phyloP scores from a whole-genome alignment of 2,329 filamentous ascomycete genomes.

The Pezicula radicicola region DNA sequence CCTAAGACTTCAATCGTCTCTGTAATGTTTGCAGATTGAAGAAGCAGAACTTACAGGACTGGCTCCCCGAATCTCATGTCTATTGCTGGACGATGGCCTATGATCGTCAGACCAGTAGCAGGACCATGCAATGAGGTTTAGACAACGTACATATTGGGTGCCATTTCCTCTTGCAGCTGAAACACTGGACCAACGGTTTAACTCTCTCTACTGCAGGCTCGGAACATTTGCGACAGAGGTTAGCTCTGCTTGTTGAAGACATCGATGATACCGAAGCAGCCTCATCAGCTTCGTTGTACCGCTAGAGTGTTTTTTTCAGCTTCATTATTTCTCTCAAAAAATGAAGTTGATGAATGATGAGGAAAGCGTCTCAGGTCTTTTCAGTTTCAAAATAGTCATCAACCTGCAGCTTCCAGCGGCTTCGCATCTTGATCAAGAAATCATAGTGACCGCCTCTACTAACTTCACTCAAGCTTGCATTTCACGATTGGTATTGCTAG shows the following conservation, averaged over 20 bases:
- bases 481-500: conserved; percentile 6
- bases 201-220: conserved; percentile 3
- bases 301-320: conserved; percentile 3
- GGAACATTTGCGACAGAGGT: conserved; percentile 17
- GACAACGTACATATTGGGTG: conserved; percentile 7
- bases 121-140: neutral
- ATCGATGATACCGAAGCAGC: conserved; percentile 19
- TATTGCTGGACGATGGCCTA: neutral
- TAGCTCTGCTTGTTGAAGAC: conserved; percentile 13
- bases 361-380: conserved; percentile 66
- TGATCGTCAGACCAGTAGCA: neutral
- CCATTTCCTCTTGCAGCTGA: conserved; percentile 13
- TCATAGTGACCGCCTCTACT: conserved; percentile 13
- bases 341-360: conserved; percentile 1
- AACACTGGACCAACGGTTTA: conserved; percentile 15
- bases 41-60: no score
- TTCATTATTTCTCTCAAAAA: conserved; percentile 8
- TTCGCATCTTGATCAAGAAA: conserved; percentile 17
- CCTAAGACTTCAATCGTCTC: neutral
- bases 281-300: conserved; percentile 11
- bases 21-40: no score
- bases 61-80: neutral
- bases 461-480: conserved; percentile 2
- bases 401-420: conserved; percentile 31
- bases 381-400: conserved; percentile 55